A percentile compares a stretch with the other conserved stretches of the same genome.
Conservation (phyloP, 345 rosid species). For the Populus pruinosa region DNA sequence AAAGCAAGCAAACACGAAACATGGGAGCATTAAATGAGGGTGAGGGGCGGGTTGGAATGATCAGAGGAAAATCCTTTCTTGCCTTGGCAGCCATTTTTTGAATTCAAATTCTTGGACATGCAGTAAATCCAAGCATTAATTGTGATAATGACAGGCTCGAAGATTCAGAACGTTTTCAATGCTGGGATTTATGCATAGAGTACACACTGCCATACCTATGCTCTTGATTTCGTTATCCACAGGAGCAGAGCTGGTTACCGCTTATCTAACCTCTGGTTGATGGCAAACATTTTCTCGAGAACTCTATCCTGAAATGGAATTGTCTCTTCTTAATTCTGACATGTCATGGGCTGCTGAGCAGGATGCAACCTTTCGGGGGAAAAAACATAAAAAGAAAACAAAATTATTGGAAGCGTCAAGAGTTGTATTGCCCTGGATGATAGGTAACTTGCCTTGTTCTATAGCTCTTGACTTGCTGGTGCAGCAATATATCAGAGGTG, state of each 20-base stretch:
- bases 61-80: neutral
- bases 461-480: neutral
- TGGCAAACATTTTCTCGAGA: neutral
- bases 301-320: neutral
- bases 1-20: neutral
- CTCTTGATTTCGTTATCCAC: neutral
- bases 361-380: neutral
- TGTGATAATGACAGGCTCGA: neutral
- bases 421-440: neutral
- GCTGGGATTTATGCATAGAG: too few species aligned
- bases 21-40: slow-evolving; percentile 12
- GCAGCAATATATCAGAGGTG: too few species aligned
- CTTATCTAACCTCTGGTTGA: neutral
- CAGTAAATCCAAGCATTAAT: neutral
- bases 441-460: neutral
- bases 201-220: neutral
- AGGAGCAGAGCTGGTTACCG: neutral
- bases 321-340: neutral
- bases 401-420: too few species aligned
- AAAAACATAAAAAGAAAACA: too few species aligned
- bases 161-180: neutral
- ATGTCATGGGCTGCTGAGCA: neutral
- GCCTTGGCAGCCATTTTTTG: neutral
- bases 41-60: neutral
- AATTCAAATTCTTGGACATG: neutral